Evolutionary conservation across 345 rosid genomes (phyloP).

Genomic region (Aethionema arabicum): DNA sequence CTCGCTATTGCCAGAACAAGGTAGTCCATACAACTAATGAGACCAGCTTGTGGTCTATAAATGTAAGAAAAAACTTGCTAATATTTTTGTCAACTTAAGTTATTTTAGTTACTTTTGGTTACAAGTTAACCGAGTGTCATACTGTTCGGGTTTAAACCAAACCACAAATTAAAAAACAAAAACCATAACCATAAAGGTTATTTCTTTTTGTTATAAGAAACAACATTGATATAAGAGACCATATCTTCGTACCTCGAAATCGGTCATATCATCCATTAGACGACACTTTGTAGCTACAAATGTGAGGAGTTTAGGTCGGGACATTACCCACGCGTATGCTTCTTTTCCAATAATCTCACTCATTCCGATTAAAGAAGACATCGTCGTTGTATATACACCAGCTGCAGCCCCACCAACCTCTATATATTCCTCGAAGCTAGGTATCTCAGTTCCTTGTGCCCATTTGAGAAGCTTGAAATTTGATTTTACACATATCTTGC

Average conservation of each 20-base stretch:
- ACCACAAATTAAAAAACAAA: too few species aligned
- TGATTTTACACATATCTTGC: not conserved
- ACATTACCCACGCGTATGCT: slow-evolving; percentile 23
- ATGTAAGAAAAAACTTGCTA: too few species aligned
- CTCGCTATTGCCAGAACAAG: too few species aligned
- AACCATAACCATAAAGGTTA: too few species aligned
- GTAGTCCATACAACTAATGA: too few species aligned
- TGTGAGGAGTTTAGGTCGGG: slow-evolving; percentile 14
- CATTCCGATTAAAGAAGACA: slow-evolving; percentile 15
- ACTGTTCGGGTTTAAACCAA: too few species aligned
- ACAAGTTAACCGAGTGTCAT: too few species aligned
- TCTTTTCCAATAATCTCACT: slow-evolving; percentile 6
- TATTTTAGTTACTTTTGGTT: too few species aligned
- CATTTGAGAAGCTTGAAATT: not conserved
- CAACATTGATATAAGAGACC: too few species aligned
- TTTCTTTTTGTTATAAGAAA: too few species aligned
- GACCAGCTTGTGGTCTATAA: too few species aligned
- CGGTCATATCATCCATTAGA: slow-evolving; percentile 24
- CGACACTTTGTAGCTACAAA: slow-evolving; percentile 2
- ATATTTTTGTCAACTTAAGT: too few species aligned
- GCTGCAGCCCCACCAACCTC: slow-evolving; percentile 19
- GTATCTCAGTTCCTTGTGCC: slow-evolving; percentile 6
- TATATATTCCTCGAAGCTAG: slow-evolving; percentile 16
- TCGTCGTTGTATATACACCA: not conserved
- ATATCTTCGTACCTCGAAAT: slow-evolving; percentile 16